phyloP scores from a whole-genome alignment of 2,329 filamentous ascomycete genomes.

The Cladorrhinum sp. region DNA sequence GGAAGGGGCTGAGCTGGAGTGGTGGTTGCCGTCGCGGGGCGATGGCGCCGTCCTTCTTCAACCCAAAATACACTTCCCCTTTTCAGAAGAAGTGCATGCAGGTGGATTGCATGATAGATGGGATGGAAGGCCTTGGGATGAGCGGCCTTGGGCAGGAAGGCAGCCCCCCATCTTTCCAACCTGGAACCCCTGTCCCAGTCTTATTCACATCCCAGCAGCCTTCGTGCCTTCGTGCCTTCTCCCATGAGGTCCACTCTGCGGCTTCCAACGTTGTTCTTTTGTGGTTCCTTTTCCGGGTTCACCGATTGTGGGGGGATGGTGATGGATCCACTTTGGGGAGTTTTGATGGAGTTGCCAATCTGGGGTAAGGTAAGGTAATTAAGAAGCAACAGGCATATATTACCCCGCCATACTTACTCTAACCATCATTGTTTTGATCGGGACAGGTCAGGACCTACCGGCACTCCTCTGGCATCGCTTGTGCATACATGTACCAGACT shows the following conservation, averaged over 20 bases:
- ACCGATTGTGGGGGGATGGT: background rate
- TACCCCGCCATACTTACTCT: background rate
- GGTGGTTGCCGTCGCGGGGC: background rate
- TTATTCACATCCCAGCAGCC: background rate
- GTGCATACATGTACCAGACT: too few relatives aligned
- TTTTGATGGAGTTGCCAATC: too few relatives aligned
- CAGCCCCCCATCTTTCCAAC: too few relatives aligned
- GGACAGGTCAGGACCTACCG: too few relatives aligned
- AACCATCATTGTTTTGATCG: too few relatives aligned
- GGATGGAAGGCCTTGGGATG: background rate
- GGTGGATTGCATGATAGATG: background rate
- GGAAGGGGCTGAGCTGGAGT: background rate
- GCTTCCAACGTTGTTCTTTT: background rate
- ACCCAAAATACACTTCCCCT: conserved; percentile 6
- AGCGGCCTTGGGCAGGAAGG: too few relatives aligned
- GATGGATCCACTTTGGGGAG: background rate
- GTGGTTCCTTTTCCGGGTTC: background rate
- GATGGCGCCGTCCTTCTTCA: background rate
- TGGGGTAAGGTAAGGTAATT: too few relatives aligned
- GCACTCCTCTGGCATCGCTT: too few relatives aligned
- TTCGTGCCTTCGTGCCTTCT: too few relatives aligned
- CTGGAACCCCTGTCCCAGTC: background rate
- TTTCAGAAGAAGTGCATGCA: conserved; percentile 1
- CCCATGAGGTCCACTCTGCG: too few relatives aligned
- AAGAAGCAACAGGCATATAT: too few relatives aligned